A percentile compares a stretch with the other conserved stretches of the same genome.
Conservation (phyloP, 352 stramenopile species). For the Pseudoperonospora humuli region DNA sequence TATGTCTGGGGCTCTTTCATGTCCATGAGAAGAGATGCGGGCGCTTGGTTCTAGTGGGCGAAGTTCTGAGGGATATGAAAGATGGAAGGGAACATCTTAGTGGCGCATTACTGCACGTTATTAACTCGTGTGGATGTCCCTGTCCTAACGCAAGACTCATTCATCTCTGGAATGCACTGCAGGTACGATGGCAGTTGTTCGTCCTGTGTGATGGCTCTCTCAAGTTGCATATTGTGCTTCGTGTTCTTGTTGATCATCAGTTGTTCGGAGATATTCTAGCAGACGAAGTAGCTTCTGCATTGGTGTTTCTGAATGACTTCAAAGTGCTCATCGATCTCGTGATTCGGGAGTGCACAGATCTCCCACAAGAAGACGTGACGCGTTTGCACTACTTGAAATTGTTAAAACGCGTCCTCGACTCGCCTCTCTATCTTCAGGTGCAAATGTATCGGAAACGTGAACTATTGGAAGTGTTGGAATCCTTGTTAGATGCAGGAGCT, state of each 20-base stretch:
- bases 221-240: too few relatives aligned
- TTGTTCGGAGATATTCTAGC: constrained; percentile 49
- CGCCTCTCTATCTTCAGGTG: constrained; percentile 36
- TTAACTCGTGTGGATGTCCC: constrained; percentile 75
- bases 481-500: constrained; percentile 31
- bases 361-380: constrained; percentile 40
- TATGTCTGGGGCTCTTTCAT: constrained; percentile 54
- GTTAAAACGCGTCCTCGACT: constrained; percentile 36
- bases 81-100: constrained; percentile 56
- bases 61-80: constrained; percentile 39
- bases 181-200: constrained; percentile 21
- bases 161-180: constrained; percentile 44
- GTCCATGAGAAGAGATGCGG: constrained; percentile 33
- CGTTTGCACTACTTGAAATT: constrained; percentile 39
- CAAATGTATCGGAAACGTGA: constrained; percentile 55
- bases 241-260: constrained; percentile 14
- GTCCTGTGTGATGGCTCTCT: background rate
- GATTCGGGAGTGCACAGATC: constrained; percentile 53
- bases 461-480: constrained; percentile 40
- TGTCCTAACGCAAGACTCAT: constrained; percentile 29
- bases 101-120: constrained; percentile 63
- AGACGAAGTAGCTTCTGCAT: constrained; percentile 30
- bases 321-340: constrained; percentile 65
- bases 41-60: constrained; percentile 34
- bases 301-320: constrained; percentile 70